Base-by-base conservation (phyloP, 495 filamentous ascomycete species). In the Daldinia bambusicola region DNA sequence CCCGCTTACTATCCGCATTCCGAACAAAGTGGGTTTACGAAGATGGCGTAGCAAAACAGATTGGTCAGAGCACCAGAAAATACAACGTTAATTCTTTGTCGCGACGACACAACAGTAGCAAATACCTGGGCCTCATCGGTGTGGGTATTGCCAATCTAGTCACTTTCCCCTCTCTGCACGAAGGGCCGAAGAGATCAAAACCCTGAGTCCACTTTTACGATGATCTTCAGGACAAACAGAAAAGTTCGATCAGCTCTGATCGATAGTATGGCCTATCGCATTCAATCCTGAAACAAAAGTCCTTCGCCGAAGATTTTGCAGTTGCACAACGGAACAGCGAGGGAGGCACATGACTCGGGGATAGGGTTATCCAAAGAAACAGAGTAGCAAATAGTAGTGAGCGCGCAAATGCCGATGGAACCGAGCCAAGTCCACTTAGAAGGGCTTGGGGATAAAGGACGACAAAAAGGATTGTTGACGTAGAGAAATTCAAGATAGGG, bases 41-140 rank as follows among this genome's bases (percentile, higher is more conserved):
- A 66, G 51, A 22, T 56, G 61, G 70, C 50, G 65, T 65, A 69
- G 56, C 61, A 66, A 66, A 66, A 45, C 57, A 71, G 58, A 66
- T 59, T 52, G 63, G 68, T 30, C 32, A 71, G 57, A 63, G 57
- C 58, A 63, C 41, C 40, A 62, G 56, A 10, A 36, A 64, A 73
- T 73, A 73, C 70, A 73, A 73, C 70, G 70, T 69, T 73, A 61
- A 73, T 62, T 66, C 38, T 59, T 43, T 51, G 34, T 67, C 41
- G 55, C 57, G 51, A 60, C 34, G 52, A 45, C 31, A 64, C 66
- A 22, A 12, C 43, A 48, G 16, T 58, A 67, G 69, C 56, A 69
- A 32, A 69, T 59, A 55, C 66, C 57, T 69, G 68, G 70, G 57
- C 56, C 45, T 73, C 62, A 13, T 53, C 51, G 50, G 37, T 50